phyloP scores from a whole-genome alignment of 2,329 filamentous ascomycete genomes.

The Trichoderma brevicompactum region DNA sequence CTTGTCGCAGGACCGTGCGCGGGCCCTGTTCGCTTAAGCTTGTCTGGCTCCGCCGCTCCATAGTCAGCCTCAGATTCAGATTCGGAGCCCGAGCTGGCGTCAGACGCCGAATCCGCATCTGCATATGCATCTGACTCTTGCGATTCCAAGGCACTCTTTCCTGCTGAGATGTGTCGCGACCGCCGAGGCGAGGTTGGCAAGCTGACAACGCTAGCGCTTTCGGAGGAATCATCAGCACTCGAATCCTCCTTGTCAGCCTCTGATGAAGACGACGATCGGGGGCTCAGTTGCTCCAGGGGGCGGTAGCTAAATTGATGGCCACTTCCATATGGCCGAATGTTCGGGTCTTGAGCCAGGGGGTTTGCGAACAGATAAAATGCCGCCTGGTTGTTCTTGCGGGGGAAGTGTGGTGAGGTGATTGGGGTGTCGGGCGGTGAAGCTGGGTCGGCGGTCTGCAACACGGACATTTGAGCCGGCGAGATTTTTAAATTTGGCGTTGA shows the following conservation, averaged over 20 bases:
- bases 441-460: conserved; percentile 42
- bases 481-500: conserved; percentile 49
- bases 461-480: conserved; percentile 36
- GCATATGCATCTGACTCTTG: conserved; percentile 30
- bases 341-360: conserved; percentile 43
- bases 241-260: conserved; percentile 34
- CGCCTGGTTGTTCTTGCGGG: conserved; percentile 43
- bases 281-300: conserved; percentile 45
- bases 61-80: conserved; percentile 25
- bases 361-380: conserved; percentile 41
- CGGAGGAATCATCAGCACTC: conserved; percentile 38
- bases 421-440: conserved; percentile 56
- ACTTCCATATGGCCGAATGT: conserved; percentile 49
- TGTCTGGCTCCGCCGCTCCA: conserved; percentile 34
- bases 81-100: conserved; percentile 29
- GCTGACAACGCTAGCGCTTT: conserved; percentile 38
- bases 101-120: conserved; percentile 36
- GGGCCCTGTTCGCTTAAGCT: conserved; percentile 18
- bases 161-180: conserved; percentile 30
- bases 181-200: conserved; percentile 34
- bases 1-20: conserved; percentile 26
- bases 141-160: conserved; percentile 21
- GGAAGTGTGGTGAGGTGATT: conserved; percentile 44
- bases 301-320: conserved; percentile 51
- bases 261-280: conserved; percentile 42